Conservation (phyloP, 768 basidiomycete genomes). For the Myochromella boudieri region DNA sequence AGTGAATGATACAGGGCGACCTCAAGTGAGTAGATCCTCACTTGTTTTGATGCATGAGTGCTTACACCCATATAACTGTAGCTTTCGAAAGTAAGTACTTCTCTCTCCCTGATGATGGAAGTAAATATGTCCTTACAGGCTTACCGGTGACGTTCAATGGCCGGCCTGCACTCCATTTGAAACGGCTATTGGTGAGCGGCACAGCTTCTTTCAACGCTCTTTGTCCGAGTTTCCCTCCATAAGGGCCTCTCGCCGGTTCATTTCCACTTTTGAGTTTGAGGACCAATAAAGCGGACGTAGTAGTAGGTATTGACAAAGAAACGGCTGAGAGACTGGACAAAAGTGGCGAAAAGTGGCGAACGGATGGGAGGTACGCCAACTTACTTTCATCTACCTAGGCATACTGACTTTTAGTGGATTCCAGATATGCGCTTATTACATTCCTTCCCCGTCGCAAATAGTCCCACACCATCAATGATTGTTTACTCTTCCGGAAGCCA, state of each 20-base stretch:
- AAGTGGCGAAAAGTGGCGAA: slow-evolving; percentile 70
- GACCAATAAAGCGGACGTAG: slow-evolving; percentile 95
- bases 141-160: slow-evolving; percentile 90
- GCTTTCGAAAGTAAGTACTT: slow-evolving; percentile 77
- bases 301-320: slow-evolving; percentile 74
- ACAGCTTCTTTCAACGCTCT: neutral
- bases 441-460: slow-evolving; percentile 17
- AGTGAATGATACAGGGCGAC: slow-evolving; percentile 59
- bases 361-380: slow-evolving; percentile 68
- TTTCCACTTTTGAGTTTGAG: slow-evolving; percentile 85
- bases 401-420: neutral
- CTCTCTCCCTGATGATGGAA: neutral
- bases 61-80: slow-evolving; percentile 22
- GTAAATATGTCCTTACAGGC: no score
- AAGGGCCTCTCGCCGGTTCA: slow-evolving; percentile 71
- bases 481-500: no score
- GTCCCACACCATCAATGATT: no score
- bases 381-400: neutral
- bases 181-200: slow-evolving; percentile 60
- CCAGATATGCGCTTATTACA: slow-evolving; percentile 43
- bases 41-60: slow-evolving; percentile 1
- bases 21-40: slow-evolving; percentile 67
- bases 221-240: slow-evolving; percentile 1
- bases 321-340: slow-evolving; percentile 67
- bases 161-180: slow-evolving; percentile 76